Conservation (phyloP, 2,329 filamentous ascomycete genomes). For the Neonectria hederae region DNA sequence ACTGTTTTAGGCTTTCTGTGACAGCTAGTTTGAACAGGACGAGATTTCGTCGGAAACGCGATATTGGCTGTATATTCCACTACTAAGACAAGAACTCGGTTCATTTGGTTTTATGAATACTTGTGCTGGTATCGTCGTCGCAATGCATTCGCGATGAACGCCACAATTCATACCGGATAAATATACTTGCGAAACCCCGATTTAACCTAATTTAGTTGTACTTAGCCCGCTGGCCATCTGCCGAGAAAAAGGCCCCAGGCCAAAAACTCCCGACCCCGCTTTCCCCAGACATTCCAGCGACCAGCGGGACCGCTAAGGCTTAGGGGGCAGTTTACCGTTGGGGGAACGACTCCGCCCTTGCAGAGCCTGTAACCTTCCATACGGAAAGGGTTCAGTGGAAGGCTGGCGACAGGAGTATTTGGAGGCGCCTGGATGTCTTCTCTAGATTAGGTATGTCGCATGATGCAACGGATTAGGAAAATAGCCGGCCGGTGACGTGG, state of each 20-base stretch:
- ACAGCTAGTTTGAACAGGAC: neutral
- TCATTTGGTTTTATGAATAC: too few relatives aligned
- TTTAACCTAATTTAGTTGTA: too few relatives aligned
- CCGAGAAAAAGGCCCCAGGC: neutral
- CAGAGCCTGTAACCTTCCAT: constrained; percentile 22
- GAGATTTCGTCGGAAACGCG: neutral
- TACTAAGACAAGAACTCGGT: too few relatives aligned
- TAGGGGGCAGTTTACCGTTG: constrained; percentile 14
- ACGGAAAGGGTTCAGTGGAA: constrained; percentile 6
- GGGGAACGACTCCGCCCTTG: constrained; percentile 23
- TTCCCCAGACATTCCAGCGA: constrained; percentile 28
- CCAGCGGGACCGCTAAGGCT: constrained; percentile 25
- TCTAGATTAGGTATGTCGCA: constrained; percentile 5
- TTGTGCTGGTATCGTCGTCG: too few relatives aligned
- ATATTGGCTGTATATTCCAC: too few relatives aligned
- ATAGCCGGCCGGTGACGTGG: constrained; percentile 22
- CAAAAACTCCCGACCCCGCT: neutral
- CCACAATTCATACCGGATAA: neutral
- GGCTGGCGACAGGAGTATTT: constrained; percentile 2
- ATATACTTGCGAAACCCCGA: neutral
- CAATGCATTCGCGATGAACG: neutral
- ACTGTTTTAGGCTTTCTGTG: neutral
- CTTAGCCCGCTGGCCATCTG: neutral
- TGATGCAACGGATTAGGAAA: constrained; percentile 31
- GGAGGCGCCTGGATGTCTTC: neutral